A percentile compares a stretch with the other conserved stretches of the same genome.
Conservation (phyloP, 2,329 filamentous ascomycete genomes). For the Blastomyces gilchristii region DNA sequence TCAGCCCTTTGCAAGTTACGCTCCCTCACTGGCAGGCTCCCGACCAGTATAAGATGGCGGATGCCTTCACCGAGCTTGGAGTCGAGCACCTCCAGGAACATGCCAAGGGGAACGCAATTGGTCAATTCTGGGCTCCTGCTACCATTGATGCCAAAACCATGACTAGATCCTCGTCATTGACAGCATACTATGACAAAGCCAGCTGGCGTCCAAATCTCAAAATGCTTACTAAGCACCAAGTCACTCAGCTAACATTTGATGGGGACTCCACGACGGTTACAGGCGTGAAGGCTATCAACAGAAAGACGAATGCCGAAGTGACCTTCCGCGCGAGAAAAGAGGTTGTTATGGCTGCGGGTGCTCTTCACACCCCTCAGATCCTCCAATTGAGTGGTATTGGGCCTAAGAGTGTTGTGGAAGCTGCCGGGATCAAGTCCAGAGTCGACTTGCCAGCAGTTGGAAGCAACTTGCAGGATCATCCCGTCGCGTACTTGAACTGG, state of each 20-base stretch:
- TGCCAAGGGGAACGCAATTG: constrained; percentile 7
- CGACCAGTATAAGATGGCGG: constrained; percentile 11
- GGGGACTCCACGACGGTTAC: background rate
- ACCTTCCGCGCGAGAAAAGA: constrained; percentile 19
- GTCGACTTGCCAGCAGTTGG: constrained; percentile 41
- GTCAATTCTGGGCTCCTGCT: constrained; percentile 8
- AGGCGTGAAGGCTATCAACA: constrained; percentile 18
- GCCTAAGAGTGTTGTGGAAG: constrained; percentile 26
- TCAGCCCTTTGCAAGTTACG: constrained; percentile 40
- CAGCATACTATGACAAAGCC: constrained; percentile 6
- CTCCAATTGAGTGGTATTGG: constrained; percentile 43
- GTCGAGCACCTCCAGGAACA: constrained; percentile 1
- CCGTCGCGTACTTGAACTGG: constrained; percentile 14
- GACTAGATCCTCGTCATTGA: constrained; percentile 10
- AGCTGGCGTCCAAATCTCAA: constrained; percentile 5
- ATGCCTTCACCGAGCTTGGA: constrained; percentile 11
- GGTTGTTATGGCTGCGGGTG: constrained; percentile 34
- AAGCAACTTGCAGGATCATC: constrained; percentile 21
- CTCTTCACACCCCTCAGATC: constrained; percentile 35
- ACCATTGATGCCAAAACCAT: constrained; percentile 10
- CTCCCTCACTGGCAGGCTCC: constrained; percentile 30
- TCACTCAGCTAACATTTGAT: constrained; percentile 12
- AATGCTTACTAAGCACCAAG: constrained; percentile 8
- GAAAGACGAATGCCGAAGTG: constrained; percentile 1
- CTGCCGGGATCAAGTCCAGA: constrained; percentile 31